Base-by-base conservation (phyloP, 768 basidiomycete species). In the Lactifluus echinatus region DNA sequence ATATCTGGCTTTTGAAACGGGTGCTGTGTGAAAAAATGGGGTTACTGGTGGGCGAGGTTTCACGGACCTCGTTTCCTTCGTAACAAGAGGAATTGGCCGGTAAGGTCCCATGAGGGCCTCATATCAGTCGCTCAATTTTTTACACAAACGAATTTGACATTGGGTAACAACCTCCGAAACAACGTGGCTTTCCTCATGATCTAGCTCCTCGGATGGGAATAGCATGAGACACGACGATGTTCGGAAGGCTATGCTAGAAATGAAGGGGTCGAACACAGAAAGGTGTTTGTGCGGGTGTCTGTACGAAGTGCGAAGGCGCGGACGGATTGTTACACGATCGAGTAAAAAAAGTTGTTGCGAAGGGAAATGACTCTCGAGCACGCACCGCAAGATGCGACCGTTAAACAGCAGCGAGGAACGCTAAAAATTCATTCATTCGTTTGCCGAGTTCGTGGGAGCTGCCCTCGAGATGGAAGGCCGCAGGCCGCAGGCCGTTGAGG, bases 81-180 rank as follows among this genome's bases (percentile, higher is more conserved):
- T 58, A 58, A 58, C 51, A 53, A 28, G 28, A 58, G 52, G 24
- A 47, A 58, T 53, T 5, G 57, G n/a, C 50, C 46, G 51, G 45
- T 42, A 44, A 28, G 24, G 43, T 44, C 24, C 56, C 26, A 31
- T 15, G 47, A 36, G 48, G 36, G 47, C 29, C 40, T 54, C 52
- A 29, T 31, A 59, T 59, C 49, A 54, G 53, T 50, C 40, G 53
- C 47, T 24, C 53, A 55, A 59, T 29, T 26, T 50, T 59, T 58
- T 43, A 58, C 50, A 40, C 53, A 55, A 39, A 54, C 29, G 48
- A 59, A 59, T 59, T 55, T 59, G 58, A 59, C 58, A 55, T 50
- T 42, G 34, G 6, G 31, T 50, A 53, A 50, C 24, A 50, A 45
- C 57, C 39, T 58, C 57, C 57, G 57, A 47, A 47, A 53, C 45